Conservation (phyloP, 805 yeast genomes). For the Candida anglica region DNA sequence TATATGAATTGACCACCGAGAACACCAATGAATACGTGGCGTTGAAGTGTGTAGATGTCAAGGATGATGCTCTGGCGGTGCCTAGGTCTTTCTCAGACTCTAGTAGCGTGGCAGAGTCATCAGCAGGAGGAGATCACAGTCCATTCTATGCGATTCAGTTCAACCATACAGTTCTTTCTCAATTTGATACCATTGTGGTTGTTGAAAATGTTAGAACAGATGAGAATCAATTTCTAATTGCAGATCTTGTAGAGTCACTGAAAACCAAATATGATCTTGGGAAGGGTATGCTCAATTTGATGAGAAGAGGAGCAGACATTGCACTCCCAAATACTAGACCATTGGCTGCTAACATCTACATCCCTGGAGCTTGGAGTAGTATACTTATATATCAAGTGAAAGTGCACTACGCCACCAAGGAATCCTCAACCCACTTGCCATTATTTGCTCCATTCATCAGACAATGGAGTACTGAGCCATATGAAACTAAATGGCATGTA, state of each 20-base stretch:
- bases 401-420: constrained; percentile 10
- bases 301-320: constrained; percentile 35
- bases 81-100: constrained; percentile 48
- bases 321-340: constrained; percentile 42
- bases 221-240: constrained; percentile 30
- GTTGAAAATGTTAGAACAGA: constrained; percentile 23
- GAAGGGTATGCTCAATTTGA: constrained; percentile 30
- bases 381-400: constrained; percentile 48
- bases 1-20: constrained; percentile 35
- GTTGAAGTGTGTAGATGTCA: constrained; percentile 45
- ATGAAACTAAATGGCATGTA: constrained; percentile 78
- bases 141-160: constrained; percentile 51
- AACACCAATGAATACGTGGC: constrained; percentile 30
- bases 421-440: neutral
- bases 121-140: constrained; percentile 43
- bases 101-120: constrained; percentile 45
- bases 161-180: constrained; percentile 30
- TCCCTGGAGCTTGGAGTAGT: constrained; percentile 60
- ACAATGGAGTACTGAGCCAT: constrained; percentile 61
- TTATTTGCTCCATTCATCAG: constrained; percentile 60
- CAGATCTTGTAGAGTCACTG: constrained; percentile 25
- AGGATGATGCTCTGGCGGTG: constrained; percentile 30
- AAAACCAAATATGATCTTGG: constrained; percentile 19
- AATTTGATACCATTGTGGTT: constrained; percentile 50
- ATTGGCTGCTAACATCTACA: constrained; percentile 43